phyloP scores from a whole-genome alignment of 2,329 filamentous ascomycete genomes.

The Fusarium devonianum region DNA sequence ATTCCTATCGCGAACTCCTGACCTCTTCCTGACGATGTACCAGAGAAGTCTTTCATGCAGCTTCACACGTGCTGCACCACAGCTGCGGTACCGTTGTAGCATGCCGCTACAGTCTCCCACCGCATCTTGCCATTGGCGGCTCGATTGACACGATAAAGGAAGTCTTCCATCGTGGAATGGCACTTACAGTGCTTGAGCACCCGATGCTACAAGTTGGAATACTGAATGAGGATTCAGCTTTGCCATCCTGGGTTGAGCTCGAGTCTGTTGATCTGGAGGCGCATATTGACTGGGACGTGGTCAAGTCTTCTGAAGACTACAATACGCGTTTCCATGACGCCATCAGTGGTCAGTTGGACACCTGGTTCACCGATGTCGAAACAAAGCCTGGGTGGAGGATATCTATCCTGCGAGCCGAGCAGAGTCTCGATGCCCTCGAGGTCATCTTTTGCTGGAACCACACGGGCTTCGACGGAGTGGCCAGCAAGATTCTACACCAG shows the following conservation, averaged over 20 bases:
- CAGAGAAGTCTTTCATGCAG: slow-evolving; percentile 31
- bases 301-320: slow-evolving; percentile 2
- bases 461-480: slow-evolving; percentile 40
- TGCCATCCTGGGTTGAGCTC: slow-evolving; percentile 30
- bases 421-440: slow-evolving; percentile 26
- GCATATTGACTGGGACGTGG: slow-evolving; percentile 27
- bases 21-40: background rate
- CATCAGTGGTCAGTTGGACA: slow-evolving; percentile 25
- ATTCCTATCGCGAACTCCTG: slow-evolving; percentile 1
- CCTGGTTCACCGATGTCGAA: slow-evolving; percentile 32
- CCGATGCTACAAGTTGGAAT: slow-evolving; percentile 33
- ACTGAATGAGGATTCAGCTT: slow-evolving; percentile 27
- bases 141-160: slow-evolving; percentile 3
- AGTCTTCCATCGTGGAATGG: slow-evolving; percentile 22
- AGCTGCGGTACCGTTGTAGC: slow-evolving; percentile 26
- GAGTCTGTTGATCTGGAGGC: slow-evolving; percentile 15
- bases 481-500: slow-evolving; percentile 44
- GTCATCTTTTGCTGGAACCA: slow-evolving; percentile 42
- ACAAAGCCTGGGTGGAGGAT: slow-evolving; percentile 40
- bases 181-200: slow-evolving; percentile 29
- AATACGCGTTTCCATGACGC: slow-evolving; percentile 2
- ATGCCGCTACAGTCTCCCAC: slow-evolving; percentile 27
- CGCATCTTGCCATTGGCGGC: background rate
- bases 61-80: slow-evolving; percentile 26
- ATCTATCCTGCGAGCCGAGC: slow-evolving; percentile 24